Evolutionary conservation across 345 rosid species (phyloP).

Genomic region (Clarkia xantiana): DNA sequence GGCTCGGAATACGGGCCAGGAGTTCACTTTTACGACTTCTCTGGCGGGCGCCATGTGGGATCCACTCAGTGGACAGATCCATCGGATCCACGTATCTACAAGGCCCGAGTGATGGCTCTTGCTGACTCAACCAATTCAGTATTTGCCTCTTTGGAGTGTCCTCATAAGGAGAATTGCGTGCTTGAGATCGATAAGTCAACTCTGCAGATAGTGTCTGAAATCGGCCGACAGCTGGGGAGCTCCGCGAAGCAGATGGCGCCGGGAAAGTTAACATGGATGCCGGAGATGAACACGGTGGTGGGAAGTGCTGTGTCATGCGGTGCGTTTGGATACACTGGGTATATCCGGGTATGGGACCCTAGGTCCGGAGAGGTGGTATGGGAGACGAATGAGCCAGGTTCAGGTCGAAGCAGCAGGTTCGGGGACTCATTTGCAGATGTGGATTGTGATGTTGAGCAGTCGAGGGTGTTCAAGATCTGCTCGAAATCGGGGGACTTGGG

Average conservation of each 20-base stretch:
- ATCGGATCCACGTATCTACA: conserved; percentile 69
- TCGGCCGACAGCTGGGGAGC: conserved; percentile 60
- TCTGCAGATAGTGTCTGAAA: conserved; percentile 39
- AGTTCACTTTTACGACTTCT: conserved; percentile 68
- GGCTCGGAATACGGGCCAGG: conserved; percentile 61
- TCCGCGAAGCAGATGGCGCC: conserved; percentile 46
- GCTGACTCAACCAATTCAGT: conserved; percentile 38
- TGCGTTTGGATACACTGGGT: conserved; percentile 80
- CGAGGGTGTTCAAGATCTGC: conserved; percentile 57
- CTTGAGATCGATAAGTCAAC: conserved; percentile 69
- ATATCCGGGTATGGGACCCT: conserved; percentile 78
- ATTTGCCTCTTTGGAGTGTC: conserved; percentile 62
- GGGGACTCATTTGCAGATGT: conserved; percentile 84
- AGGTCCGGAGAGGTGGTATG: conserved; percentile 46
- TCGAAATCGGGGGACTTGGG: conserved; percentile 81
- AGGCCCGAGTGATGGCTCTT: conserved; percentile 53
- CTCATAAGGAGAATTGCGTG: conserved; percentile 63
- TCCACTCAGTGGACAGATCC: conserved; percentile 70
- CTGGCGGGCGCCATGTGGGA: conserved; percentile 43
- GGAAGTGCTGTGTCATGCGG: conserved; percentile 52
- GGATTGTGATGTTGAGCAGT: conserved; percentile 42
- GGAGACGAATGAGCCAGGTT: conserved; percentile 91
- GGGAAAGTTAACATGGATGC: conserved; percentile 59
- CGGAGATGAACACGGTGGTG: conserved; percentile 24
- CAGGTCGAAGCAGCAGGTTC: conserved; percentile 75